These are phyloP conservation scores for Durotheca rogersii DNA, from an alignment of 495 filamentous ascomycete species.

Conservation along the genomic window DNA sequence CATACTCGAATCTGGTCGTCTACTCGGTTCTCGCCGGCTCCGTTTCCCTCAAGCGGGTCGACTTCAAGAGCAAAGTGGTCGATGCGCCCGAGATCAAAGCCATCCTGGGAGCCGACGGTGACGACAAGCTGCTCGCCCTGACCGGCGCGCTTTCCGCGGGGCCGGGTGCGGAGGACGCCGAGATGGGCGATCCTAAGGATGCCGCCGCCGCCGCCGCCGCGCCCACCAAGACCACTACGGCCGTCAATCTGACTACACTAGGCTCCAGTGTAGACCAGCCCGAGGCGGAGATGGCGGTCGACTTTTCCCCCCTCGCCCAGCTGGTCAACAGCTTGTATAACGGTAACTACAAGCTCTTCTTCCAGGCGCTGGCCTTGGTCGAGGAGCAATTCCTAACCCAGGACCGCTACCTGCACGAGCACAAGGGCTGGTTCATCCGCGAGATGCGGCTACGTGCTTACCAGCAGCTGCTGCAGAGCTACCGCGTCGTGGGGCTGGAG, in stretches of 20 bases:
- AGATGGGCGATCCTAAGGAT: constrained; percentile 65
- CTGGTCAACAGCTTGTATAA: constrained; percentile 88
- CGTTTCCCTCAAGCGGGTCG: constrained; percentile 89
- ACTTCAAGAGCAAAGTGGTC: constrained; percentile 98
- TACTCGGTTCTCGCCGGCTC: constrained; percentile 95
- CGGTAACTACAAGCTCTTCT: constrained; percentile 91
- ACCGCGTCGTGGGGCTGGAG: constrained; percentile 89
- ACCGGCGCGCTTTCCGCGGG: constrained; percentile 75
- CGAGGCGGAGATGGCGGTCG: constrained; percentile 75
- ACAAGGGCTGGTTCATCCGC: constrained; percentile 91
- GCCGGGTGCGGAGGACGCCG: constrained; percentile 72
- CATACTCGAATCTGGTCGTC: constrained; percentile 88
- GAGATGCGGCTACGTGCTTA: constrained; percentile 97
- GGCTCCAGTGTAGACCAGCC: constrained; percentile 66
- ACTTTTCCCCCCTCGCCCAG: constrained; percentile 77
- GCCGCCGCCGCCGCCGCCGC: constrained; percentile 47
- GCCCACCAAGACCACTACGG: constrained; percentile 61
- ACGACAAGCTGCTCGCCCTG: constrained; percentile 80
- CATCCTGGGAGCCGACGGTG: constrained; percentile 77
- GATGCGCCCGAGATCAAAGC: constrained; percentile 98
- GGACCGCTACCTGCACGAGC: constrained; percentile 91
- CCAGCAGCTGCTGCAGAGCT: constrained; percentile 95
- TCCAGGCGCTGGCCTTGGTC: constrained; percentile 82
- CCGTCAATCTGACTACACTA: constrained; percentile 80
- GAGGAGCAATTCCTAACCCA: constrained; percentile 92